These are phyloP conservation scores for Gonium pectorale DNA, from an alignment of 139 green algal species.

Conservation along the genomic window DNA sequence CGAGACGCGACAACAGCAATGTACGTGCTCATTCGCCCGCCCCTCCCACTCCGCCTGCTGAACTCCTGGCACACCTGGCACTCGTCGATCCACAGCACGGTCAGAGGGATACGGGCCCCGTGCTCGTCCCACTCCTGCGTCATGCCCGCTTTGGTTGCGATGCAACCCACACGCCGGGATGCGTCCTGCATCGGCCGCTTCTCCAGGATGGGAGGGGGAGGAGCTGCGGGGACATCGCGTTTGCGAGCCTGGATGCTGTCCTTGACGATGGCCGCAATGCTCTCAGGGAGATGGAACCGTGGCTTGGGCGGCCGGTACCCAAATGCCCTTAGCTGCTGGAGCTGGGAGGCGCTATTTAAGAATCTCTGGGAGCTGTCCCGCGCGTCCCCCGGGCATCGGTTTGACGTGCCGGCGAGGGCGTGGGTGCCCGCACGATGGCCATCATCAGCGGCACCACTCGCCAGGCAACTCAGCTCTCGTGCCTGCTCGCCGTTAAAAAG, in stretches of 20 bases:
- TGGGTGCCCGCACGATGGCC: not conserved
- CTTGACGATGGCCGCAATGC: constrained; percentile 13
- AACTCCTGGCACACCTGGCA: constrained; percentile 88
- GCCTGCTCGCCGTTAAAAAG: not conserved
- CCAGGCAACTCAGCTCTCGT: too few relatives aligned
- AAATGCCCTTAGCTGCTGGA: constrained; percentile 7
- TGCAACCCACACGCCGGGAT: constrained; percentile 78
- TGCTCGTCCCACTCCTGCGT: constrained; percentile 96
- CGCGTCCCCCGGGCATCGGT: not conserved
- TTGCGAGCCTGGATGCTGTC: not conserved
- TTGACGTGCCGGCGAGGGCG: constrained; percentile 11
- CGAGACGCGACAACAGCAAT: too few relatives aligned
- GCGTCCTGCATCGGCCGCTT: constrained; percentile 36
- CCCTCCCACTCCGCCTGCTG: too few relatives aligned
- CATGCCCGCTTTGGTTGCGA: constrained; percentile 98
- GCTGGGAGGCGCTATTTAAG: not conserved
- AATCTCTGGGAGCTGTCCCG: not conserved
- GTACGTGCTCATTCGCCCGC: too few relatives aligned
- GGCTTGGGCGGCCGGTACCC: constrained; percentile 23
- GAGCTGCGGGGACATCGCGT: not conserved
- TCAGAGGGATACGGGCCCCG: constrained; percentile 89
- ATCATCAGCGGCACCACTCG: not conserved
- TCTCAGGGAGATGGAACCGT: constrained; percentile 14
- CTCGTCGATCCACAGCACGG: constrained; percentile 97
- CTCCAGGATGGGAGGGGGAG: constrained; percentile 36